Percentiles rank a stretch among this genome's conserved stretches.
Evolutionary conservation across 78 protist species (phyloP).

Genomic region (Dictyostelium citrinum): DNA sequence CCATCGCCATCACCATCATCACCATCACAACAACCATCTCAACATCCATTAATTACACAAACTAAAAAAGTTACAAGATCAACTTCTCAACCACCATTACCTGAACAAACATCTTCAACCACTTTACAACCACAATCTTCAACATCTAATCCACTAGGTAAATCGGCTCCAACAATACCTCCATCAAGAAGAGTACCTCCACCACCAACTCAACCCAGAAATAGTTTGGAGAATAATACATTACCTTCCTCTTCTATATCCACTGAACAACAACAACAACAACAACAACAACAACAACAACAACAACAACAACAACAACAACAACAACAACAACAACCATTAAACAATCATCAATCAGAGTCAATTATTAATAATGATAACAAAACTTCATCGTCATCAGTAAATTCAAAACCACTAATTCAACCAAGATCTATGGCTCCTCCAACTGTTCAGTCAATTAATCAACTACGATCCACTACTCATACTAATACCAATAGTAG

Average conservation of each 20-base stretch:
- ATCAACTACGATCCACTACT: neutral
- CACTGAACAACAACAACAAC: neutral
- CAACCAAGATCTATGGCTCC: neutral
- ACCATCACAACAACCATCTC: neutral
- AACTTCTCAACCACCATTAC: conserved; percentile 18
- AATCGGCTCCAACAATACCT: neutral
- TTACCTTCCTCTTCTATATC: neutral
- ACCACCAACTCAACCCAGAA: neutral
- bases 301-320: no score
- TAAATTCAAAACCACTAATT: neutral
- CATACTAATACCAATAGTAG: neutral
- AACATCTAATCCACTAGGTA: neutral
- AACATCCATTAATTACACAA: neutral
- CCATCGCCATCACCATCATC: neutral
- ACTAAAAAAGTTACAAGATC: neutral
- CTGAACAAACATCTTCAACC: neutral
- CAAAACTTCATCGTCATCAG: neutral
- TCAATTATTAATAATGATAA: neutral
- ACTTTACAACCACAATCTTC: neutral
- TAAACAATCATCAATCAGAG: neutral
- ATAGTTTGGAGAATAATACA: neutral
- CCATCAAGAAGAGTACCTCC: neutral
- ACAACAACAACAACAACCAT: neutral
- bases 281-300: no score
- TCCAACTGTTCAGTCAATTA: neutral